phyloP scores from a whole-genome alignment of 257 asterid genomes.

The Cynanchum wilfordii region DNA sequence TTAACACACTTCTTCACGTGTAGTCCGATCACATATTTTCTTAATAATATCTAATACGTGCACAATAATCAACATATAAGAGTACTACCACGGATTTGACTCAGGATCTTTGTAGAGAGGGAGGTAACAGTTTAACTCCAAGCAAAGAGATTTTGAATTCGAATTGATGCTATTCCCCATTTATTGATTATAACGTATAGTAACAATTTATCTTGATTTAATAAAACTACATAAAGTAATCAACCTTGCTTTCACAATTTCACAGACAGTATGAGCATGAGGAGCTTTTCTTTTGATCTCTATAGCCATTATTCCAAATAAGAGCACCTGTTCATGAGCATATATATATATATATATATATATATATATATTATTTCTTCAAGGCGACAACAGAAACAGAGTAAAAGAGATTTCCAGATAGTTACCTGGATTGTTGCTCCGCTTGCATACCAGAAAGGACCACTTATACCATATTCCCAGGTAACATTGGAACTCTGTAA shows the following conservation, averaged over 20 bases:
- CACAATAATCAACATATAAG: too few species aligned
- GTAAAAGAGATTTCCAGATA: constrained; percentile 9
- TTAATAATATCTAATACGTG: too few species aligned
- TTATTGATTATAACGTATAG: too few species aligned
- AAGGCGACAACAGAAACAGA: background rate
- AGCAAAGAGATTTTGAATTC: too few species aligned
- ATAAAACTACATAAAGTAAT: background rate
- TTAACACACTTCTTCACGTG: too few species aligned
- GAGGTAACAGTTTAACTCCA: too few species aligned
- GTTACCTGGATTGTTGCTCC: constrained; percentile 91
- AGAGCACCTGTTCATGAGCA: constrained; percentile 49
- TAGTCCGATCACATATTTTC: too few species aligned
- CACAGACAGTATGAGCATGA: constrained; percentile 84
- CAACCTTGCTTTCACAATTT: constrained; percentile 84
- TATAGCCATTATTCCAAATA: constrained; percentile 88
- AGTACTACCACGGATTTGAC: too few species aligned
- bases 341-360: too few species aligned
- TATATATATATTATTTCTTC: background rate
- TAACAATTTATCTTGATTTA: too few species aligned
- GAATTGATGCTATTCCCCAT: too few species aligned
- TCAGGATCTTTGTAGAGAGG: too few species aligned
- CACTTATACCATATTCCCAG: constrained; percentile 90
- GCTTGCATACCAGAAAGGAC: constrained; percentile 99
- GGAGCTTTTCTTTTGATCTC: constrained; percentile 97
- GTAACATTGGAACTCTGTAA: constrained; percentile 92